phyloP scores from a whole-genome alignment of 2,329 filamentous ascomycete genomes.

The Sordariomycetes sp. region DNA sequence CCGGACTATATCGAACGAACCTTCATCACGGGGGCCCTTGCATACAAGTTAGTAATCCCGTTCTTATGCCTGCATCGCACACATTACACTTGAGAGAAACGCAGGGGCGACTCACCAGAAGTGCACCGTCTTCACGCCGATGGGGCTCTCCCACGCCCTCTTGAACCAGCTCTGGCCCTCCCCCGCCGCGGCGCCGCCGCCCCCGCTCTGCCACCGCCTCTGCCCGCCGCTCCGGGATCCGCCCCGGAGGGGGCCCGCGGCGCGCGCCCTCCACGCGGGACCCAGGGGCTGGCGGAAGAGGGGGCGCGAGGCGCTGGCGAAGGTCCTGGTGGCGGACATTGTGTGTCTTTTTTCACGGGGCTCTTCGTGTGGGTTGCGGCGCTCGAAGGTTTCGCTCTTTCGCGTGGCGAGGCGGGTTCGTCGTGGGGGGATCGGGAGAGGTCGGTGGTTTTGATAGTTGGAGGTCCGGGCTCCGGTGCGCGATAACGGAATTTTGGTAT shows the following conservation, averaged over 20 bases:
- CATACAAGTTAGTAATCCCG: constrained; percentile 3
- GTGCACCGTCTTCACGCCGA: constrained; percentile 88
- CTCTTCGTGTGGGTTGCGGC: background rate
- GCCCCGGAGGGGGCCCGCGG: constrained; percentile 39
- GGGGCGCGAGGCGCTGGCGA: constrained; percentile 45
- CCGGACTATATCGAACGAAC: constrained; percentile 13
- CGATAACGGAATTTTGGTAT: background rate
- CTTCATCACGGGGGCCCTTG: constrained; percentile 94
- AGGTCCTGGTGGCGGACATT: constrained; percentile 28
- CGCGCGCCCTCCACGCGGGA: constrained; percentile 32
- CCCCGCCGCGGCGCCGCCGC: constrained; percentile 28
- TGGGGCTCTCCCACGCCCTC: constrained; percentile 73
- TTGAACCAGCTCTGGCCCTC: constrained; percentile 47
- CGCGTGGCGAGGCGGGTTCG: background rate
- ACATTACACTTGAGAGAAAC: no score
- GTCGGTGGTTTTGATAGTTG: background rate
- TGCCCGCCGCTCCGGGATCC: constrained; percentile 31
- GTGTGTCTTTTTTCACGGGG: background rate
- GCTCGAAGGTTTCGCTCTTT: background rate
- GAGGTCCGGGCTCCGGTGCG: background rate
- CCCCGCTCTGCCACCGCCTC: constrained; percentile 60
- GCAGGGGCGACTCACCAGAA: constrained; percentile 61
- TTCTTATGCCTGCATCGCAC: background rate
- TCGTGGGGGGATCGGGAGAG: background rate
- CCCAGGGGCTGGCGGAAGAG: constrained; percentile 43